These are phyloP conservation scores for Leptoxyphium fumago DNA, from an alignment of 2,329 filamentous ascomycete genomes.

Conservation along the genomic window DNA sequence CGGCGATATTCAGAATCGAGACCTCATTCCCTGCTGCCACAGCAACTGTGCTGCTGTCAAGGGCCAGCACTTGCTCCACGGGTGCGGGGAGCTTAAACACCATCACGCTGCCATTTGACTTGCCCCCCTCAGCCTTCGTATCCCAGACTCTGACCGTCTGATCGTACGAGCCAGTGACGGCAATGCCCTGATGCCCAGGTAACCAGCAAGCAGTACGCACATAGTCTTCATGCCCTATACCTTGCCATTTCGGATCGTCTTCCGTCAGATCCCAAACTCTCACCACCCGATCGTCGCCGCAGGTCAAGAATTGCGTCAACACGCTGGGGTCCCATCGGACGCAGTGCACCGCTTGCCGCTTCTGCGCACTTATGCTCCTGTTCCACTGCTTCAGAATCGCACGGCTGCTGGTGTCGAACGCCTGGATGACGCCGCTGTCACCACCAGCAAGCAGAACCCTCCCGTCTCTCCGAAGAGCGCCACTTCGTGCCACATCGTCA, in stretches of 20 bases:
- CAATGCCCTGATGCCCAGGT: slow-evolving; percentile 55
- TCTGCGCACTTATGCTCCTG: slow-evolving; percentile 33
- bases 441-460: slow-evolving; percentile 82
- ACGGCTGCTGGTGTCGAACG: slow-evolving; percentile 80
- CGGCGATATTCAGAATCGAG: slow-evolving; percentile 82
- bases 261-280: slow-evolving; percentile 85
- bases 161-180: slow-evolving; percentile 89
- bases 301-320: slow-evolving; percentile 72
- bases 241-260: slow-evolving; percentile 59
- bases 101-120: slow-evolving; percentile 43
- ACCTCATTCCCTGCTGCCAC: slow-evolving; percentile 76
- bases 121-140: slow-evolving; percentile 35
- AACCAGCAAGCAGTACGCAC: slow-evolving; percentile 79
- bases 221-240: slow-evolving; percentile 82
- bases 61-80: slow-evolving; percentile 75
- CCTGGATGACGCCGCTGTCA: slow-evolving; percentile 81
- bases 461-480: slow-evolving; percentile 77
- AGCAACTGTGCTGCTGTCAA: slow-evolving; percentile 72
- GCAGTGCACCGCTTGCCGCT: slow-evolving; percentile 87
- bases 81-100: slow-evolving; percentile 88
- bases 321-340: slow-evolving; percentile 77
- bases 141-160: slow-evolving; percentile 91
- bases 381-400: slow-evolving; percentile 87
- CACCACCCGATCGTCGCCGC: slow-evolving; percentile 85
- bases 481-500: slow-evolving; percentile 76